Evolutionary conservation across 768 basidiomycete genomes (phyloP), one percentile per base, ranked within the genome.

Genomic region (Boletus speciosus): DNA sequence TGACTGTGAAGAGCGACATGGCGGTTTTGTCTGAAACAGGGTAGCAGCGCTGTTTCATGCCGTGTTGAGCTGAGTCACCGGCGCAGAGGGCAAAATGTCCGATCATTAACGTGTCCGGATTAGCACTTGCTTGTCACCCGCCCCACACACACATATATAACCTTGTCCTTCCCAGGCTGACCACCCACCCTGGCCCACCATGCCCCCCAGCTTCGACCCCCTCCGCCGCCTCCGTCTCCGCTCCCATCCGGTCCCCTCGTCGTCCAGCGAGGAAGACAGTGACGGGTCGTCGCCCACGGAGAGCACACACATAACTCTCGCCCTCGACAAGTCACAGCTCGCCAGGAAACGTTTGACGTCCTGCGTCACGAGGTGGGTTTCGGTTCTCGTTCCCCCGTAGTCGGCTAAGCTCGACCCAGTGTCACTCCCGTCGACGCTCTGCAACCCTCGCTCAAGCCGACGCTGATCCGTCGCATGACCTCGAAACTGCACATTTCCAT

Each of bases 401-500:
- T 19, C 19, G 19, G 19, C 19, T 19, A 19, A 19, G 19, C 19
- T 19, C 19, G 10, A 34, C 34, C 34, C 46, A 54, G 55, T 4
- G 38, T 43, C 12, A 3, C 34, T 29, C 0, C 49, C 38, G 29
- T 42, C n/a, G 25, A 47, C 27, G 35, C 50, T 11, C 46, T 38
- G 1, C 36, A 44, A 15, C 52, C 52, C 6, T 6, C 43, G 34
- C 8, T 19, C 6, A 70, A 64, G 35, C 35, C 58, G 4, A 61
- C 58, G 0, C 54, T 71, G 47, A 55, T 70, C 49, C 70, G 70
- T 14, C 66, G 70, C 15, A 61, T 70, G 6, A 63, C 70, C 0
- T 70, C 70, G 2, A 71, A 57, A 31, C 51, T 70, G 21, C 48
- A 49, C 23, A 66, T 71, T 21, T 29, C 60, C 29, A 57, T 68